These are phyloP conservation scores for Calonectria ilicicola DNA, from an alignment of 2,329 filamentous ascomycete genomes.

Conservation along the genomic window DNA sequence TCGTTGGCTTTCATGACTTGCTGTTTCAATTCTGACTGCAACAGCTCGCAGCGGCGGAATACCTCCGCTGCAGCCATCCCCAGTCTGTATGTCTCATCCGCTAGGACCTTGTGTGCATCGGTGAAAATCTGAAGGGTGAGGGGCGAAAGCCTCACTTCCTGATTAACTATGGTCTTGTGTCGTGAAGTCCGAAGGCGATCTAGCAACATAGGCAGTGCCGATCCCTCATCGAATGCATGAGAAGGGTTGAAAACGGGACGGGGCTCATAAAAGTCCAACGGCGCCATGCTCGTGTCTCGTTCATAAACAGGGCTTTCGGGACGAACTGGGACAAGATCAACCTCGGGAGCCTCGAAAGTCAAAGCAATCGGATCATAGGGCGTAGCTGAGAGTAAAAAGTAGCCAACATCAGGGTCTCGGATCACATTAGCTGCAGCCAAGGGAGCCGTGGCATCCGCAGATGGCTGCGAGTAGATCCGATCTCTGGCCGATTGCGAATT, in stretches of 20 bases:
- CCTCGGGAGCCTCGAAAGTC: conserved; percentile 70
- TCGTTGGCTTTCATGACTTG: conserved; percentile 76
- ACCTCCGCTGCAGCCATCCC: conserved; percentile 79
- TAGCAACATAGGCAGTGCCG: conserved; percentile 67
- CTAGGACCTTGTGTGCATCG: conserved; percentile 78
- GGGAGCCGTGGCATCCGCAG: conserved; percentile 58
- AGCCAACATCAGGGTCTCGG: conserved; percentile 72
- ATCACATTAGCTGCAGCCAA: conserved; percentile 67
- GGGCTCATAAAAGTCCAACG: conserved; percentile 69
- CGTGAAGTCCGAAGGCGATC: conserved; percentile 69
- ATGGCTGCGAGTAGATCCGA: conserved; percentile 66
- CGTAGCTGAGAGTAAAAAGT: conserved; percentile 71
- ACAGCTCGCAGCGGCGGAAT: conserved; percentile 76
- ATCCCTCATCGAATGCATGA: conserved; percentile 68
- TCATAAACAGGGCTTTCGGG: conserved; percentile 58
- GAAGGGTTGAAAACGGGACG: conserved; percentile 75
- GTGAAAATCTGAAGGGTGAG: conserved; percentile 79
- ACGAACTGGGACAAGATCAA: conserved; percentile 57
- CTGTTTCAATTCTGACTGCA: conserved; percentile 75
- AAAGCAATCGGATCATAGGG: conserved; percentile 68
- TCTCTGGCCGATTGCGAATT: conserved; percentile 70
- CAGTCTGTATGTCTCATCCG: conserved; percentile 75
- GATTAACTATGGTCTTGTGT: conserved; percentile 71
- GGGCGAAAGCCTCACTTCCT: conserved; percentile 77
- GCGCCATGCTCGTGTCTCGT: conserved; percentile 56